Evolutionary conservation across 2,329 filamentous ascomycete species (phyloP).

Genomic region (Pezicula radicicola): DNA sequence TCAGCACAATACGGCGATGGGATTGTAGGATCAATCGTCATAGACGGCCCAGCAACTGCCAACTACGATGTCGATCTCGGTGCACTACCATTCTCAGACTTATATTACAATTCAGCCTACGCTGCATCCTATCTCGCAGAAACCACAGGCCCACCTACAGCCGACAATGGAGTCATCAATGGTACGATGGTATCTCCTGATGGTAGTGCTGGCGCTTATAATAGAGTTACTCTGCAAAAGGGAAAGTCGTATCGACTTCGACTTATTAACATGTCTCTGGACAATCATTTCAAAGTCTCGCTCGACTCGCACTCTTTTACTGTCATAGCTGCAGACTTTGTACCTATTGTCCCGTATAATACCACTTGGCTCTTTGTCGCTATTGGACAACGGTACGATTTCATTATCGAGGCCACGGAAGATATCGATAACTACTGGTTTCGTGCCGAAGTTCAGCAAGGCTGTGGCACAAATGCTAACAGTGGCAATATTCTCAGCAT

Average conservation of each 20-base stretch:
- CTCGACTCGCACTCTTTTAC: slow-evolving; percentile 54
- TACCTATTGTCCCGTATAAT: slow-evolving; percentile 58
- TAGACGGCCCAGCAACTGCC: slow-evolving; percentile 54
- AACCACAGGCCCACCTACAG: slow-evolving; percentile 9
- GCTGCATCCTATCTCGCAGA: slow-evolving; percentile 27
- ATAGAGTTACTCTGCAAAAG: slow-evolving; percentile 27
- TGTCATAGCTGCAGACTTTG: slow-evolving; percentile 59
- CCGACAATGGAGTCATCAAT: slow-evolving; percentile 26
- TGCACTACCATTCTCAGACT: slow-evolving; percentile 22
- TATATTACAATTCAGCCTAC: slow-evolving; percentile 4
- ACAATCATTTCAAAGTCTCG: slow-evolving; percentile 37
- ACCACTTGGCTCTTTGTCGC: slow-evolving; percentile 56
- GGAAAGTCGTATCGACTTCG: slow-evolving; percentile 42
- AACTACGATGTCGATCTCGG: slow-evolving; percentile 62
- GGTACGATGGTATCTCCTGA: slow-evolving; percentile 4
- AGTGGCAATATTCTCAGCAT: slow-evolving; percentile 52
- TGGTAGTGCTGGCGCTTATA: slow-evolving; percentile 13
- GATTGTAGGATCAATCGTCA: slow-evolving; percentile 54
- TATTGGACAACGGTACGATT: slow-evolving; percentile 46
- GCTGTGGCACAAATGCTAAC: slow-evolving; percentile 39
- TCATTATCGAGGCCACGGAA: slow-evolving; percentile 42
- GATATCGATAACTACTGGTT: slow-evolving; percentile 42
- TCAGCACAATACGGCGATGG: slow-evolving; percentile 45
- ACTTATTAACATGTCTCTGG: slow-evolving; percentile 42
- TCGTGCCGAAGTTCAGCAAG: slow-evolving; percentile 54